A percentile compares a stretch with the other conserved stretches of the same genome.
phyloP scores from a whole-genome alignment of 1,139 yeast genomes.

The Suhomyces ambrosiae region DNA sequence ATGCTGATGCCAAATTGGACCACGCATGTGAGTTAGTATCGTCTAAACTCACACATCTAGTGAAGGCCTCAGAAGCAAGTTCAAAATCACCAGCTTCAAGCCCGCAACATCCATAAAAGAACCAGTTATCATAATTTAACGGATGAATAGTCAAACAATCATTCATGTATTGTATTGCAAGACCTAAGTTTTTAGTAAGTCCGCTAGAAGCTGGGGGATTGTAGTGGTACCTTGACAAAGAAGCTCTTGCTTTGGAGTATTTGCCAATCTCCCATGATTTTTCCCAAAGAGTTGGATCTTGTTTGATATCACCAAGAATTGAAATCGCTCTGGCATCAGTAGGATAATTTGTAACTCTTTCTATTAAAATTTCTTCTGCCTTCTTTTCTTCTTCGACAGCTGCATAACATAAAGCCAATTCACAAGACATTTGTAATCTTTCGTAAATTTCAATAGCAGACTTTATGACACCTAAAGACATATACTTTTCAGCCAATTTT shows the following conservation, averaged over 20 bases:
- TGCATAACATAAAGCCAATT: conserved; percentile 89
- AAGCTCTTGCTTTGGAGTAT: conserved; percentile 83
- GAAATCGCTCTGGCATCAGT: conserved; percentile 83
- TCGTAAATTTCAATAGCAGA: conserved; percentile 92
- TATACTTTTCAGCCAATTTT: conserved; percentile 80
- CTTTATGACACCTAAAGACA: conserved; percentile 81
- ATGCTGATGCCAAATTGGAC: conserved; percentile 91
- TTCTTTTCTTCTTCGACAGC: conserved; percentile 74
- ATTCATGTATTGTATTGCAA: conserved; percentile 67
- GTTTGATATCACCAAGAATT: conserved; percentile 81
- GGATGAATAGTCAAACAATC: conserved; percentile 79
- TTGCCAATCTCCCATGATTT: conserved; percentile 86
- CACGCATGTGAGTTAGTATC: conserved; percentile 83
- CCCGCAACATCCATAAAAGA: conserved; percentile 88
- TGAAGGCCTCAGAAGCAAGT: conserved; percentile 88
- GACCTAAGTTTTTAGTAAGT: conserved; percentile 49
- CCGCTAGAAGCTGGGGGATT: conserved; percentile 63
- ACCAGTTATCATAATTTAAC: conserved; percentile 84
- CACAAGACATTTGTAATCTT: conserved; percentile 73
- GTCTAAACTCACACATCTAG: conserved; percentile 86
- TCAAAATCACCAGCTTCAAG: conserved; percentile 72
- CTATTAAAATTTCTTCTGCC: conserved; percentile 62
- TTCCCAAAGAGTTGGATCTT: conserved; percentile 77
- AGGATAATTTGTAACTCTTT: conserved; percentile 59
- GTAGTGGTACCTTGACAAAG: conserved; percentile 75